Conservation (phyloP, 2,329 filamentous ascomycete genomes). For the Botrytis medusae region DNA sequence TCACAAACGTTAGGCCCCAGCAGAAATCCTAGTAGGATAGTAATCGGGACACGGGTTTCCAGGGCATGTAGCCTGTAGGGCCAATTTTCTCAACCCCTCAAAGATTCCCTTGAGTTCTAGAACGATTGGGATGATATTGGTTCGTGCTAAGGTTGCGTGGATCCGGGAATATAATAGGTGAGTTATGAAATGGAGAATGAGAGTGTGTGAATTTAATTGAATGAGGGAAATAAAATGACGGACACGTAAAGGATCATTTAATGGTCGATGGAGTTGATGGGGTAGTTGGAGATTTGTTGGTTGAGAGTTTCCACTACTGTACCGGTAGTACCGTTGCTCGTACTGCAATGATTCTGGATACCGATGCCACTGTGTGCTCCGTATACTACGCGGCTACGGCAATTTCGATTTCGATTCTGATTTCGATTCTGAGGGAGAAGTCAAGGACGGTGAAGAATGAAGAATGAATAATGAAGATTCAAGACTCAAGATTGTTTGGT, state of each 20-base stretch:
- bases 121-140: background rate
- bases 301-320: background rate
- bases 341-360: background rate
- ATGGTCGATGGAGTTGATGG: background rate
- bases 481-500: background rate
- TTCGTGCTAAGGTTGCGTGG: background rate
- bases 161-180: background rate
- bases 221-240: background rate
- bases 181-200: background rate
- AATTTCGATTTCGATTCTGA: background rate
- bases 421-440: background rate
- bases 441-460: background rate
- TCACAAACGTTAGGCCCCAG: background rate
- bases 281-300: background rate
- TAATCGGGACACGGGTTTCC: background rate
- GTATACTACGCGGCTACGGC: background rate
- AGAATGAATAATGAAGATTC: background rate
- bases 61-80: background rate
- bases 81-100: background rate
- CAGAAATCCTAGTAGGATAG: background rate
- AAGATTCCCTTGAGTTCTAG: constrained; percentile 8
- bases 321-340: background rate
- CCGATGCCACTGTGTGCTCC: background rate
- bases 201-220: background rate
- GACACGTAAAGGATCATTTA: background rate